Percentiles rank a stretch among this genome's conserved stretches.
Evolutionary conservation across 345 rosid genomes (phyloP).

Genomic region (Melaleuca quinquenervia): DNA sequence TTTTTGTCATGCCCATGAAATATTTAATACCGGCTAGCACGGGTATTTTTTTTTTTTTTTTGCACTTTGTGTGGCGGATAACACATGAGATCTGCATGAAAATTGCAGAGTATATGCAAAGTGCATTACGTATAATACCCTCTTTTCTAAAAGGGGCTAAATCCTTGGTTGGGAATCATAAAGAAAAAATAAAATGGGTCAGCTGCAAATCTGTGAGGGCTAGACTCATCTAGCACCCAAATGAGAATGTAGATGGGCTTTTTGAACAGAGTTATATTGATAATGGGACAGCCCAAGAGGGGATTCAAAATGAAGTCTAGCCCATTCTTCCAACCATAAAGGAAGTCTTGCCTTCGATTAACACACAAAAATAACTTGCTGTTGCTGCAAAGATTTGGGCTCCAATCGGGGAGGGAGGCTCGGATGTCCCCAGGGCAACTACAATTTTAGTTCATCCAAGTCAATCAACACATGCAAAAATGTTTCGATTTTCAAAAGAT

Average conservation of each 20-base stretch:
- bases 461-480: background rate
- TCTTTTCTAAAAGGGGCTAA: background rate
- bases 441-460: background rate
- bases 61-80: background rate
- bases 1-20: background rate
- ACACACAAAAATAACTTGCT: background rate
- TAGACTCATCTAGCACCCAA: background rate
- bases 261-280: background rate
- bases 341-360: background rate
- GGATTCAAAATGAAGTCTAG: background rate
- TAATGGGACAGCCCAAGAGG: background rate
- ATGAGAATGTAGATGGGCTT: background rate
- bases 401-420: background rate
- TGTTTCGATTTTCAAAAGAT: background rate
- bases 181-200: background rate
- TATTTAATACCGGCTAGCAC: background rate
- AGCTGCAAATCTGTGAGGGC: background rate
- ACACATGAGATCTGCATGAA: background rate
- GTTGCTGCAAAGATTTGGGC: background rate
- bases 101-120: background rate
- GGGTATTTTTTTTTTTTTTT: background rate
- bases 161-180: background rate
- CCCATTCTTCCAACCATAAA: background rate
- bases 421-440: background rate
- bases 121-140: accelerated